phyloP scores from a whole-genome alignment of 768 basidiomycete species.

The Lentinula guzmanii region DNA sequence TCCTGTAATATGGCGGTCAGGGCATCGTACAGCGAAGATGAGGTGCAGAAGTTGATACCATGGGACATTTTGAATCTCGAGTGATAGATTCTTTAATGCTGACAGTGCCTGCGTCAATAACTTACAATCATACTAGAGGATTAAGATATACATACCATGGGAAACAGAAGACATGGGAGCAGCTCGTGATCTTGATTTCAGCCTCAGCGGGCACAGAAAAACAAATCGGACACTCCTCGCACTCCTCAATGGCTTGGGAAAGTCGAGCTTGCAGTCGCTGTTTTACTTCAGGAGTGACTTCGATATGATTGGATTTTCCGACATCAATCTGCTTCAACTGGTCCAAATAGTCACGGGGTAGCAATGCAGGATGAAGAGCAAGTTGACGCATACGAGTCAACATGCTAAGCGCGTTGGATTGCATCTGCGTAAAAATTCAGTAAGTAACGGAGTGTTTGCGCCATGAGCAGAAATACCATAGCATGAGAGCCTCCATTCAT shows the following conservation, averaged over 20 bases:
- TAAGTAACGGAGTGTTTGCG: neutral
- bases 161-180: slow-evolving; percentile 68
- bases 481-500: slow-evolving; percentile 38
- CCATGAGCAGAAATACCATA: slow-evolving; percentile 27
- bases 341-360: slow-evolving; percentile 67
- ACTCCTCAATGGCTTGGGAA: slow-evolving; percentile 68
- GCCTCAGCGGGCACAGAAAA: slow-evolving; percentile 55
- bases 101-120: neutral
- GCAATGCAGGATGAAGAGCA: slow-evolving; percentile 69
- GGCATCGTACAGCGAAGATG: neutral
- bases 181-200: slow-evolving; percentile 54
- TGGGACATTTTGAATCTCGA: slow-evolving; percentile 75
- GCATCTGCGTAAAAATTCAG: slow-evolving; percentile 35
- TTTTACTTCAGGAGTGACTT: slow-evolving; percentile 50
- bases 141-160: slow-evolving; percentile 43
- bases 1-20: slow-evolving; percentile 41
- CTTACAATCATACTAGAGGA: neutral
- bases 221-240: slow-evolving; percentile 79
- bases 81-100: slow-evolving; percentile 68
- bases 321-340: slow-evolving; percentile 42
- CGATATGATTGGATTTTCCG: slow-evolving; percentile 21
- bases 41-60: slow-evolving; percentile 38
- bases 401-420: slow-evolving; percentile 65
- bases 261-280: slow-evolving; percentile 51
- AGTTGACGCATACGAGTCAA: slow-evolving; percentile 85